Evolutionary conservation across 2,329 filamentous ascomycete genomes (phyloP).

Genomic region (Pseudogymnoascus sp.): DNA sequence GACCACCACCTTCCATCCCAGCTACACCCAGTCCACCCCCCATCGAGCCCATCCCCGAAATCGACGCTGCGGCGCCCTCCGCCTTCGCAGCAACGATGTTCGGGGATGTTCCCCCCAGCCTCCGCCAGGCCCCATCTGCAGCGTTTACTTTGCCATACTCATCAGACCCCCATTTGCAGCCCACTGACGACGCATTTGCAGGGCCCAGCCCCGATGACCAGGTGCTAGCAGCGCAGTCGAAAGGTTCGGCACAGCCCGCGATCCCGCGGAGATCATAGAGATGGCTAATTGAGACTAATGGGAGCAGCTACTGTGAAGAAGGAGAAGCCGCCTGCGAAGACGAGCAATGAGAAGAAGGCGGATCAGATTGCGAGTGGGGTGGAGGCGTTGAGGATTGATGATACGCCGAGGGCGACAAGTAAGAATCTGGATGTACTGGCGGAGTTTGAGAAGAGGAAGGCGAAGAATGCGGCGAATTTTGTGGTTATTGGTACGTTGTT

Average conservation of each 20-base stretch:
- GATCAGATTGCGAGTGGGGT: conserved; percentile 38
- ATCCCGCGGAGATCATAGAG: conserved; percentile 23
- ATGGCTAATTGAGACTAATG: not conserved
- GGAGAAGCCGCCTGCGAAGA: conserved; percentile 30
- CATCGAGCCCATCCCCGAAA: conserved; percentile 13
- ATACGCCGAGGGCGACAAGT: conserved; percentile 50
- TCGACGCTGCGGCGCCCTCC: conserved; percentile 28
- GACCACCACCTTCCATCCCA: conserved; percentile 10
- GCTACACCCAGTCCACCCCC: conserved; percentile 8
- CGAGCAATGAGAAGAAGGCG: conserved; percentile 33
- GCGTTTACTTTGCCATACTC: conserved; percentile 34
- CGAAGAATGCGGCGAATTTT: conserved; percentile 79
- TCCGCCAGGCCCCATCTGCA: conserved; percentile 13
- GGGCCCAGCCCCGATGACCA: conserved; percentile 87
- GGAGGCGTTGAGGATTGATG: conserved; percentile 39
- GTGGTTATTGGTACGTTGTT: conserved; percentile 73
- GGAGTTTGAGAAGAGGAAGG: conserved; percentile 66
- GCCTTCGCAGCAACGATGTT: conserved; percentile 37
- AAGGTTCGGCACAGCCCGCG: conserved; percentile 56
- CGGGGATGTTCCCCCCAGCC: conserved; percentile 23
- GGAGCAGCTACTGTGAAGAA: conserved; percentile 33
- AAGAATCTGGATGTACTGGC: conserved; percentile 80
- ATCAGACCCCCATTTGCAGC: conserved; percentile 30
- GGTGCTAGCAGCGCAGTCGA: conserved; percentile 77
- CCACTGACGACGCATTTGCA: conserved; percentile 56